Evolutionary conservation across 2,329 filamentous ascomycete species (phyloP), one percentile per base, ranked within the genome.

Genomic region (Colletotrichum sp.): DNA sequence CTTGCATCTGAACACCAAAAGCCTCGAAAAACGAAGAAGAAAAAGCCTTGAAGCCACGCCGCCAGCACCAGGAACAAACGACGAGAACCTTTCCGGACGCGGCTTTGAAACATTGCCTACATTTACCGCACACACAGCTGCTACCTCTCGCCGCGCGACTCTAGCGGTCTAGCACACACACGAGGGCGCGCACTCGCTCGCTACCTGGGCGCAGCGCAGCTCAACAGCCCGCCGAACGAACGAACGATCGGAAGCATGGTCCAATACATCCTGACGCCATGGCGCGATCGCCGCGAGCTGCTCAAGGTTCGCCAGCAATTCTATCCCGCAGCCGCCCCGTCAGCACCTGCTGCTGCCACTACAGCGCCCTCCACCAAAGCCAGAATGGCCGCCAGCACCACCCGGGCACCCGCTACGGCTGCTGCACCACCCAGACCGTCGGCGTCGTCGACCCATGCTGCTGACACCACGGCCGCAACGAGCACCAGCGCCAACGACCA

Each of bases 211-310:
- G 55, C 55, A 59, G 64, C 26, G 55, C 55, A 59, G 55, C 55
- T 30, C 24, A 30, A 30, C 9, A 59, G 26, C 39, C 28, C 39
- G 63, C 69, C 7, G 34, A 30, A 26, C 36, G 16, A 64, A 36
- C 59, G 28, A 24, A 65, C 59, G 16, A 34, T 16, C 62, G 13
- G 52, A 34, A 68, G 55, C 15, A 94, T 94, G 92, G 91, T 93
- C 32, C 91, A 93, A 81, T 95, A 94, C 85, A 89, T 93, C 77
- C 92, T 94, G 81, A 95, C 93, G 71, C 93, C 93, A 39, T 96
- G 94, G 94, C 92, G 93, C 78, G 86, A 91, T 83, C 89, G 88
- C 71, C 82, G 85, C 74, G 93, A 95, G 82, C 90, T 96, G 77
- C 88, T 95, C 73, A 84, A 87, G 65, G 91, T 95, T 70, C 91